phyloP scores from a whole-genome alignment of 139 green algal species.

The Chlorella sorokiniana region DNA sequence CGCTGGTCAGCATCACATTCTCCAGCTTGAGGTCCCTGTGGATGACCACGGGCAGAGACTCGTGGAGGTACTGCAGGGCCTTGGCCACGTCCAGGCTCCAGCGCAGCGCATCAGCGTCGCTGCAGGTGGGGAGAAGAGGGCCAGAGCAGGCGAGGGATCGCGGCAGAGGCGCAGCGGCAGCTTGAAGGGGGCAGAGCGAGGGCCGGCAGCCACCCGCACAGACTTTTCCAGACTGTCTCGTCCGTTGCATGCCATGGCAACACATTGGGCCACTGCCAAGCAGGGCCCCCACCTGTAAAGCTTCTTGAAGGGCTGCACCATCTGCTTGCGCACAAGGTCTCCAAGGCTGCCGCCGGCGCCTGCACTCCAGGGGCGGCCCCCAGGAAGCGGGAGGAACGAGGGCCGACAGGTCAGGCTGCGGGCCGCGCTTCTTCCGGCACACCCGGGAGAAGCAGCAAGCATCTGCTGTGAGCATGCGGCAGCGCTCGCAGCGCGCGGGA shows the following conservation, averaged over 20 bases:
- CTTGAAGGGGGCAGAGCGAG: too few relatives aligned
- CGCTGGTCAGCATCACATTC: constrained; percentile 56
- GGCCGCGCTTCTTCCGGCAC: too few relatives aligned
- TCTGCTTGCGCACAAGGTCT: constrained; percentile 45
- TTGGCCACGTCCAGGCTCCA: constrained; percentile 66
- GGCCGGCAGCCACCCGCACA: too few relatives aligned
- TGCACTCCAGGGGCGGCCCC: background rate
- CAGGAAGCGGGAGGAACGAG: background rate
- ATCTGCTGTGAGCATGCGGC: background rate
- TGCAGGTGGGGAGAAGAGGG: constrained; percentile 38
- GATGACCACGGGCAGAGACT: constrained; percentile 63
- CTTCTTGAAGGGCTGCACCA: constrained; percentile 9
- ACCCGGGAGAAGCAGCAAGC: background rate
- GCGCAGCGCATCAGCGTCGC: constrained; percentile 58
- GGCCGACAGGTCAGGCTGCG: too few relatives aligned
- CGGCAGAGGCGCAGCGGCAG: too few relatives aligned
- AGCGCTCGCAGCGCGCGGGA: background rate
- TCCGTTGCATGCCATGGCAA: too few relatives aligned
- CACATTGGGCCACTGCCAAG: background rate
- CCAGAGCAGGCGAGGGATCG: background rate
- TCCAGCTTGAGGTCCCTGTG: constrained; percentile 82
- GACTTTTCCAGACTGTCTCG: too few relatives aligned
- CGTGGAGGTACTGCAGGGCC: constrained; percentile 78
- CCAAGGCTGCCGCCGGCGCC: constrained; percentile 61
- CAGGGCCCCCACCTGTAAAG: background rate